A percentile compares a stretch with the other conserved stretches of the same genome.
Conservation (phyloP, 1,284 basidiomycete genomes). For the Takashimella koratensis region DNA sequence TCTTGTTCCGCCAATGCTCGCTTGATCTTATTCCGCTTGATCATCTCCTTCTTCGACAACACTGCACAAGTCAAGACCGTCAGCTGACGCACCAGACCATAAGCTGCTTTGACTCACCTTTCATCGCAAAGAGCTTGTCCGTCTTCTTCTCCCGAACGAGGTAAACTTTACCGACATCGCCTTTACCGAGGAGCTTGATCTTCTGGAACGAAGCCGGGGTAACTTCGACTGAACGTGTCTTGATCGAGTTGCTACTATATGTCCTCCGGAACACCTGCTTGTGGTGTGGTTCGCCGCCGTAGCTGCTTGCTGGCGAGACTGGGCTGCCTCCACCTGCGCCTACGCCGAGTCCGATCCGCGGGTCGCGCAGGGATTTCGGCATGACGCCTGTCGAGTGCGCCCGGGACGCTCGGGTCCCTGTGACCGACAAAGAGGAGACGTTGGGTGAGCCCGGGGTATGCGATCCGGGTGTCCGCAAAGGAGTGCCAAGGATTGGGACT, state of each 20-base stretch:
- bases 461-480: not conserved
- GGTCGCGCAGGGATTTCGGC: not conserved
- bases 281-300: constrained; percentile 23
- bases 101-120: constrained; percentile 58
- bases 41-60: constrained; percentile 95
- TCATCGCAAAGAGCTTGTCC: constrained; percentile 91
- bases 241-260: constrained; percentile 97
- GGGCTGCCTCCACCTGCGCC: not conserved
- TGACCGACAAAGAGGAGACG: constrained; percentile 19
- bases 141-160: constrained; percentile 94
- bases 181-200: constrained; percentile 90
- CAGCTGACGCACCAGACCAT: not conserved
- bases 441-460: not conserved
- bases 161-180: constrained; percentile 94
- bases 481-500: not conserved
- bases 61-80: constrained; percentile 64
- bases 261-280: constrained; percentile 82
- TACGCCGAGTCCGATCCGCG: not conserved
- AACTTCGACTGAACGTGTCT: constrained; percentile 86
- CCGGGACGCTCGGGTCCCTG: constrained; percentile 27
- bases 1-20: constrained; percentile 94
- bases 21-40: constrained; percentile 97
- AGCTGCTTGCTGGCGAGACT: not conserved
- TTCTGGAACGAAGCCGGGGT: constrained; percentile 87
- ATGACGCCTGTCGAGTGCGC: constrained; percentile 23